Percentiles rank a stretch among this genome's conserved stretches.
Evolutionary conservation across 1,284 basidiomycete genomes (phyloP).

Genomic region (Cryptococcus hybrid): DNA sequence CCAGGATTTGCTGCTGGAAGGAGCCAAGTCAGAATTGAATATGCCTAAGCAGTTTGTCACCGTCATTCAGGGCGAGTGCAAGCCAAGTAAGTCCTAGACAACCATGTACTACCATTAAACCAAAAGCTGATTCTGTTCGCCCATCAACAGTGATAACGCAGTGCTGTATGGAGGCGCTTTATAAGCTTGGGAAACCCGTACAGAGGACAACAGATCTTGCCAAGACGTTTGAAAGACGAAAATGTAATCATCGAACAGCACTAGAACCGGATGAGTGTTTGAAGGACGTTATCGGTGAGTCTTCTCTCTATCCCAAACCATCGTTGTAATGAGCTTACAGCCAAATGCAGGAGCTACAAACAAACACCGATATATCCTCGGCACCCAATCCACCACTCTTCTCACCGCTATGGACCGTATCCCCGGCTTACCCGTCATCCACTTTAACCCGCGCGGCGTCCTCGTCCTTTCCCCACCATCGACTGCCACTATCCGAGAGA

Average conservation of each 20-base stretch:
- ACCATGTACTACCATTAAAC: neutral
- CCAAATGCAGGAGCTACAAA: slow-evolving; percentile 67
- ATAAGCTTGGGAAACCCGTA: slow-evolving; percentile 67
- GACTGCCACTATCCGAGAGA: slow-evolving; percentile 66
- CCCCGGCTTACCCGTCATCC: slow-evolving; percentile 80
- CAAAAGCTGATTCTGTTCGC: neutral
- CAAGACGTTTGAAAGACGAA: slow-evolving; percentile 86
- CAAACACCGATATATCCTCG: slow-evolving; percentile 85
- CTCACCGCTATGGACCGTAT: slow-evolving; percentile 64
- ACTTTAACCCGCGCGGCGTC: slow-evolving; percentile 80
- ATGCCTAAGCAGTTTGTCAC: slow-evolving; percentile 67
- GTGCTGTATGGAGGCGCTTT: slow-evolving; percentile 88
- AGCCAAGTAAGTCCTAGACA: slow-evolving; percentile 68
- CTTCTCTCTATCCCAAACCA: neutral
- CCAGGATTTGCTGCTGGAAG: slow-evolving; percentile 75
- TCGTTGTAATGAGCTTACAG: neutral
- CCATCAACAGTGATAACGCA: slow-evolving; percentile 83
- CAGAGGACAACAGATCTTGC: slow-evolving; percentile 81
- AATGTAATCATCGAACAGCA: slow-evolving; percentile 86
- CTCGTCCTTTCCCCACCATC: slow-evolving; percentile 86
- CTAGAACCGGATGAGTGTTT: slow-evolving; percentile 84
- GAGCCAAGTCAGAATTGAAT: slow-evolving; percentile 67
- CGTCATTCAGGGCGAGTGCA: slow-evolving; percentile 78
- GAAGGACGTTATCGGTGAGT: slow-evolving; percentile 72
- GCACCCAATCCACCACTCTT: slow-evolving; percentile 70